These are phyloP conservation scores for Pichia rugopelliculosa DNA, from an alignment of 805 yeast species.

Conservation along the genomic window DNA sequence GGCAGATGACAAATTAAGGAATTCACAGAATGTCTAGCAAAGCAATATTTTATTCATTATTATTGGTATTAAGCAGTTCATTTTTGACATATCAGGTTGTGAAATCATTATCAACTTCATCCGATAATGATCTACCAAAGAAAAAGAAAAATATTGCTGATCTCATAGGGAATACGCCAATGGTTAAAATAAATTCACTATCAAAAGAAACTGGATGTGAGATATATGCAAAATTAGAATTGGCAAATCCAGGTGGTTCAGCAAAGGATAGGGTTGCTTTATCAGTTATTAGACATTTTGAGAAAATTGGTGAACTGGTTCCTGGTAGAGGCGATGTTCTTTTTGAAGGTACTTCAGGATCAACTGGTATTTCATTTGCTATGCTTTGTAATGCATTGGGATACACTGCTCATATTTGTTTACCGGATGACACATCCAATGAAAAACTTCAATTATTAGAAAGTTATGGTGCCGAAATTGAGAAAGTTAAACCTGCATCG, in stretches of 20 bases:
- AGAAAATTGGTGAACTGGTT: slow-evolving; percentile 44
- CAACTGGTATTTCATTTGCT: slow-evolving; percentile 93
- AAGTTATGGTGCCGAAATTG: slow-evolving; percentile 74
- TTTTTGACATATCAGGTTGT: slow-evolving; percentile 1
- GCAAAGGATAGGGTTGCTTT: slow-evolving; percentile 93
- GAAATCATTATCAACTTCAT: not conserved
- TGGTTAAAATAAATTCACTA: slow-evolving; percentile 65
- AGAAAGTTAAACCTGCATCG: slow-evolving; percentile 88
- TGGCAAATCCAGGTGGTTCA: slow-evolving; percentile 87
- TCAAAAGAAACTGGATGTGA: slow-evolving; percentile 71
- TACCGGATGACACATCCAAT: slow-evolving; percentile 86
- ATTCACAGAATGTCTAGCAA: slow-evolving; percentile 4
- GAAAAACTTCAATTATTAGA: slow-evolving; percentile 71
- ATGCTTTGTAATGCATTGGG: slow-evolving; percentile 85
- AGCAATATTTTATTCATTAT: not conserved
- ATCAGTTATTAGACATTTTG: slow-evolving; percentile 70
- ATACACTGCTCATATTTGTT: slow-evolving; percentile 83
- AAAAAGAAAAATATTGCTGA: slow-evolving; percentile 31
- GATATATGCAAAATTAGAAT: slow-evolving; percentile 80
- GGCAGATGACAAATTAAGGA: too few relatives aligned
- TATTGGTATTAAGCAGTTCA: slow-evolving; percentile 7
- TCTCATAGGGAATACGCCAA: slow-evolving; percentile 85
- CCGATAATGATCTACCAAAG: slow-evolving; percentile 7
- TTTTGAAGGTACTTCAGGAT: slow-evolving; percentile 94
- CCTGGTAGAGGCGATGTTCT: slow-evolving; percentile 65